Base-by-base conservation (phyloP, 129 eudicot species). In the Pittosporum tobira region DNA sequence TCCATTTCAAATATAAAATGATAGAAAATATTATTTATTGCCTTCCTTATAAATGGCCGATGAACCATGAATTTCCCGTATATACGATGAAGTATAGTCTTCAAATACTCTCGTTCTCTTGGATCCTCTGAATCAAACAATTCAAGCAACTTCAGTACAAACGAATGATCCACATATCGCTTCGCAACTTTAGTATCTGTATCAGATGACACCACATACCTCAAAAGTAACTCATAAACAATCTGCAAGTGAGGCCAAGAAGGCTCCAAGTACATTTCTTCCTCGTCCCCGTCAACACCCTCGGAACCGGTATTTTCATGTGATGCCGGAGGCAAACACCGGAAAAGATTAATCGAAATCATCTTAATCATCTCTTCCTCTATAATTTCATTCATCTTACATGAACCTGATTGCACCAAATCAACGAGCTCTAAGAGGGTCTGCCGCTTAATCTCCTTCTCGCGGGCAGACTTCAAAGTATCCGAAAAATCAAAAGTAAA, bases 51-150 rank as follows among this genome's bases (percentile, higher is more conserved):
- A 53, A 77, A 81, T 0, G 88, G 88, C 24, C 88, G 79, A 71
- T 81, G 88, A n/a, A 81, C 80, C 80, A 81, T 81, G 58, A 81
- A 81, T 71, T 74, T 77, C 20, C 88, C 88, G 67, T 81, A 81
- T 24, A 77, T 62, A 15, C 88, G 78, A 61, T 81, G 88, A 42
- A 81, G 83, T 62, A 81, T 74, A 21, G 88, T 77, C 59, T 81
- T 81, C 42, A 77, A 37, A 71, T 77, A 81, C 60, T 81, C 88
- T 0, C 87, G 77, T 22, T 81, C 83, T 21, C 87, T 57, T 59
- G 79, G 82, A 36, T 81, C 87, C 60, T 77, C 84, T 6, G 88
- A 70, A 67, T 77, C 75, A 64, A 81, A 81, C 71, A 78, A 59
- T 53, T 77, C 88, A 54, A 77, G 84, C 59, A 81, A 58, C 63